phyloP scores from a whole-genome alignment of 306 rosid genomes.

The Vigna angularis region DNA sequence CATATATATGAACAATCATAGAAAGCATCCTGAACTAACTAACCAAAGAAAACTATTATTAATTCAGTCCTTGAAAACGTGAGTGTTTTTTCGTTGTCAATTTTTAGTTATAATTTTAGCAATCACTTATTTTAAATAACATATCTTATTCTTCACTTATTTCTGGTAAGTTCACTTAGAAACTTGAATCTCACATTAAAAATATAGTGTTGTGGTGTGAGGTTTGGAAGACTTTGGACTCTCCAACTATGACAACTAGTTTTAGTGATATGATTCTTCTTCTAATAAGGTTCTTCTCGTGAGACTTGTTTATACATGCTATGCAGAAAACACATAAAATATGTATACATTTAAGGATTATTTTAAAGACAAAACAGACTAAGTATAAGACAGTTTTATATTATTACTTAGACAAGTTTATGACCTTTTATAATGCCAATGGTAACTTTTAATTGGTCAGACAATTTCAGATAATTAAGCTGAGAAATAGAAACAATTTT shows the following conservation, averaged over 20 bases:
- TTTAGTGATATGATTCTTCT: neutral
- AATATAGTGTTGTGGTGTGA: neutral
- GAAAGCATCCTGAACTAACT: neutral
- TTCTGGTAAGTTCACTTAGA: neutral
- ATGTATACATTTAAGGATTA: neutral
- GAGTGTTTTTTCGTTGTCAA: neutral
- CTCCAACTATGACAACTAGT: neutral
- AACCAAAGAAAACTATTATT: neutral
- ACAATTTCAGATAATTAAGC: neutral
- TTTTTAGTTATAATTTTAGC: neutral
- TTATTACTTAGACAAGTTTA: no score
- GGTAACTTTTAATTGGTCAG: no score
- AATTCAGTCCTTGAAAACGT: constrained; percentile 24
- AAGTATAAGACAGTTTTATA: no score
- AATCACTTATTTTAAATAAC: neutral
- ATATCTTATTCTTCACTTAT: neutral
- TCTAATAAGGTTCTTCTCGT: neutral
- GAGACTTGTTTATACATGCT: neutral
- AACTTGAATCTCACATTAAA: neutral
- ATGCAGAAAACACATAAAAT: neutral
- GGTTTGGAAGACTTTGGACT: neutral
- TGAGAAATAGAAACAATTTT: neutral
- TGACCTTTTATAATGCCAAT: no score
- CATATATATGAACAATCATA: neutral
- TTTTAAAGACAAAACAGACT: no score